These are phyloP conservation scores for Pisolithus sp. DNA, from an alignment of 768 basidiomycete genomes.

Conservation along the genomic window DNA sequence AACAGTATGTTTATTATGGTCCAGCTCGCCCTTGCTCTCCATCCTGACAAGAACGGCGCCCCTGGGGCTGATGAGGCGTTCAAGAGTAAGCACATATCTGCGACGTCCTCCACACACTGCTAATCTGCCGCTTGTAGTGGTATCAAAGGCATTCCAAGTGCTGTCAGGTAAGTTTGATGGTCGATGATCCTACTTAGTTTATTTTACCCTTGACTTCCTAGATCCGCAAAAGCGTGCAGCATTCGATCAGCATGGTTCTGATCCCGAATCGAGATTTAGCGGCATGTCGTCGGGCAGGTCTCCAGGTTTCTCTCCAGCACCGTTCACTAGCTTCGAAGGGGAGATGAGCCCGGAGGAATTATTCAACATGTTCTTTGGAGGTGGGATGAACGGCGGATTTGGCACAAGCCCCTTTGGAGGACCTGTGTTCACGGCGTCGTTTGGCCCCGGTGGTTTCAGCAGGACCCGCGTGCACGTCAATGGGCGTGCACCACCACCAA, in stretches of 20 bases:
- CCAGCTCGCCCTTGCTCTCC: constrained; percentile 81
- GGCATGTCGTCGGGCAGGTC: constrained; percentile 56
- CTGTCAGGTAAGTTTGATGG: constrained; percentile 53
- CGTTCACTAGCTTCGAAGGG: constrained; percentile 61
- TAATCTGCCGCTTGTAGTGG: constrained; percentile 50
- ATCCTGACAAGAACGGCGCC: constrained; percentile 93
- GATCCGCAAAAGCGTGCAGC: constrained; percentile 87
- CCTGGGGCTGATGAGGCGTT: constrained; percentile 99
- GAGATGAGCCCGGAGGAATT: constrained; percentile 94
- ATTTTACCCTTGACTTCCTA: constrained; percentile 16
- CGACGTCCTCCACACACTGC: neutral
- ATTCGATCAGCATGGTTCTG: constrained; percentile 78
- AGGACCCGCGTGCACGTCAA: constrained; percentile 50
- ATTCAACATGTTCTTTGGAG: constrained; percentile 98
- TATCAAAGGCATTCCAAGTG: constrained; percentile 95
- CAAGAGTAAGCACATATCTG: constrained; percentile 59
- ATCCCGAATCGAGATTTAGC: constrained; percentile 78
- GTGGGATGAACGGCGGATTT: constrained; percentile 44
- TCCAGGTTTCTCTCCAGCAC: constrained; percentile 43
- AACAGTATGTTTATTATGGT: constrained; percentile 6
- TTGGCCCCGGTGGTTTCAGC: constrained; percentile 80
- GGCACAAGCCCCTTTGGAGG: constrained; percentile 44
- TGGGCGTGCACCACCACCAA: constrained; percentile 28
- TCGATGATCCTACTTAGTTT: neutral
- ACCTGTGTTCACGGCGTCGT: constrained; percentile 69